Evolutionary conservation across 78 protist species (phyloP).

Genomic region (Dictyostelium firmibasis): DNA sequence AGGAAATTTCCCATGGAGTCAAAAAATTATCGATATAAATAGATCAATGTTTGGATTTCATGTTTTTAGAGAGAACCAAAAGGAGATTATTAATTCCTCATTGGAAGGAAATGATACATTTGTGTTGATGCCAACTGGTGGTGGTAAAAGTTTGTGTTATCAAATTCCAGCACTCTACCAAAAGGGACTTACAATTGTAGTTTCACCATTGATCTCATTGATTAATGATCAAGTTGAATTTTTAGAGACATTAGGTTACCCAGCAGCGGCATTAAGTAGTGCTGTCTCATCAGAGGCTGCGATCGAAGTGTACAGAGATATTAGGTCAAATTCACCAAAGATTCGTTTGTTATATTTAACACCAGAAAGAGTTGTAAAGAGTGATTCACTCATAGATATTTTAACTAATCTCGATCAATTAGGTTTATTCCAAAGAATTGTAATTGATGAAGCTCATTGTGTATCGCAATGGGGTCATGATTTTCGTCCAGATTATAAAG

Average conservation of each 20-base stretch:
- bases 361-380: slow-evolving; percentile 84
- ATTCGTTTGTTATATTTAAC: slow-evolving; percentile 85
- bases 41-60: slow-evolving; percentile 48
- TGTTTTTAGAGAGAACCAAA: slow-evolving; percentile 88
- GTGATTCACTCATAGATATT: not conserved
- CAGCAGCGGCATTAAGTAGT: slow-evolving; percentile 37
- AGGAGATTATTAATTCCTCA: slow-evolving; percentile 90
- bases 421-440: slow-evolving; percentile 68
- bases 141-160: slow-evolving; percentile 98
- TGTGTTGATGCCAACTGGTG: slow-evolving; percentile 99
- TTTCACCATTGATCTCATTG: slow-evolving; percentile 98
- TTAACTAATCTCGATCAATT: not conserved
- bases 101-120: slow-evolving; percentile 90
- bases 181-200: slow-evolving; percentile 35
- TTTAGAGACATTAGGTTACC: not conserved
- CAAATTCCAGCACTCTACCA: slow-evolving; percentile 38
- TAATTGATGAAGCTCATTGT: slow-evolving; percentile 99
- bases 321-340: not conserved
- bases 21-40: slow-evolving; percentile 5
- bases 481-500: slow-evolving; percentile 93
- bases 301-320: not conserved
- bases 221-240: slow-evolving; percentile 97
- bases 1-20: slow-evolving; percentile 56
- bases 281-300: not conserved
- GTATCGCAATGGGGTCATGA: slow-evolving; percentile 99